Evolutionary conservation across 2,329 filamentous ascomycete genomes (phyloP).

Genomic region (Neonectria ditissima): DNA sequence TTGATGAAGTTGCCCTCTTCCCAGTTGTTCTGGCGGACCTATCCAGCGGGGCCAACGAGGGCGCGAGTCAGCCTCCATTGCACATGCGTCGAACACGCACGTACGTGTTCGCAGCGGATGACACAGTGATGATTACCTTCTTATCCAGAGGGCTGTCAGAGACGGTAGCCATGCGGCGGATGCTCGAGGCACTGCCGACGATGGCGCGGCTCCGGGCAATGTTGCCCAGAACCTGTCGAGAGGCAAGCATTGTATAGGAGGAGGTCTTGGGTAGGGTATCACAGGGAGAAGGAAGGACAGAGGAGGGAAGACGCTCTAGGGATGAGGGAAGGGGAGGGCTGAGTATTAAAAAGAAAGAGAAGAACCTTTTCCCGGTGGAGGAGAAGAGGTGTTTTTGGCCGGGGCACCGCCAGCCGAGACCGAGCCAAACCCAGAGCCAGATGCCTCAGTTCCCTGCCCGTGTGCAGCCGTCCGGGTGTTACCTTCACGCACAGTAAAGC

Average conservation of each 20-base stretch:
- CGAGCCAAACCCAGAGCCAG: slow-evolving; percentile 29
- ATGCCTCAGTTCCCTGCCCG: slow-evolving; percentile 4
- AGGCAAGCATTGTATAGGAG: slow-evolving; percentile 72
- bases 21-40: slow-evolving; percentile 95
- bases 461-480: slow-evolving; percentile 31
- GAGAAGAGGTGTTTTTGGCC: slow-evolving; percentile 42
- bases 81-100: slow-evolving; percentile 1
- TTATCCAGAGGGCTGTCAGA: slow-evolving; percentile 87
- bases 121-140: slow-evolving; percentile 70
- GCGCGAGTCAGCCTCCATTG: slow-evolving; percentile 31
- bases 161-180: slow-evolving; percentile 85
- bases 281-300: slow-evolving; percentile 29
- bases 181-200: slow-evolving; percentile 67
- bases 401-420: slow-evolving; percentile 39
- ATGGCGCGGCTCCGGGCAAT: slow-evolving; percentile 71
- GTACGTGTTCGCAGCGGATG: neutral
- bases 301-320: slow-evolving; percentile 40
- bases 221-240: slow-evolving; percentile 76
- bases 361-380: slow-evolving; percentile 41
- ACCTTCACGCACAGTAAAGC: slow-evolving; percentile 32
- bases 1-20: slow-evolving; percentile 98
- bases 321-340: slow-evolving; percentile 32
- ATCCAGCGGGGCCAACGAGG: slow-evolving; percentile 16
- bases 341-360: slow-evolving; percentile 47
- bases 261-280: slow-evolving; percentile 44